phyloP scores from a whole-genome alignment of 2,329 filamentous ascomycete species.

The Fusarium sp. region DNA sequence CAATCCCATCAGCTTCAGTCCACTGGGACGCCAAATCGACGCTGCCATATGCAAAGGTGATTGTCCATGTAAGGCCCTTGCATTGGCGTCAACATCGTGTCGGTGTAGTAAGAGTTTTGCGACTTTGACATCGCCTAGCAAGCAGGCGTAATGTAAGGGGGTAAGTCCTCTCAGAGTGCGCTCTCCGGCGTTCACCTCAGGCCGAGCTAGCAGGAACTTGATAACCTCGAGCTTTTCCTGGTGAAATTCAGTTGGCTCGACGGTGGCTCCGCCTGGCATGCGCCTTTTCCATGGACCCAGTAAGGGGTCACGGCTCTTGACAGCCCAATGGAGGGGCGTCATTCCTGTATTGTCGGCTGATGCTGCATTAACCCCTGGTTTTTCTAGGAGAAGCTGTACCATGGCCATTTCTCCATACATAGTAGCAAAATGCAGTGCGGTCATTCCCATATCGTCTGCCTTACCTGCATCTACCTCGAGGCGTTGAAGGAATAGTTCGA shows the following conservation, averaged over 20 bases:
- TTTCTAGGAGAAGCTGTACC: slow-evolving; percentile 10
- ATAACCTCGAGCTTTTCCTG: slow-evolving; percentile 13
- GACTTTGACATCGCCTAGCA: slow-evolving; percentile 1
- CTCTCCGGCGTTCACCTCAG: neutral
- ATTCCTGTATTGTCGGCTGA: neutral
- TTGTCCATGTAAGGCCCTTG: neutral
- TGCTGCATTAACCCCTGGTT: neutral
- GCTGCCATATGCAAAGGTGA: slow-evolving; percentile 23
- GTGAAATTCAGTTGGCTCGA: neutral
- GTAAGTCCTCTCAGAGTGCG: neutral
- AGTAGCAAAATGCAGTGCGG: slow-evolving; percentile 2
- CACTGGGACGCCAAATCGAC: neutral
- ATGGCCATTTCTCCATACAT: neutral
- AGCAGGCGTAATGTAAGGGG: slow-evolving; percentile 13
- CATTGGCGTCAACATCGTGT: slow-evolving; percentile 6
- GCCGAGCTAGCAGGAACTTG: slow-evolving; percentile 4
- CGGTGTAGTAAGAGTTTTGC: slow-evolving; percentile 13
- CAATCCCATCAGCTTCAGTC: slow-evolving; percentile 1
- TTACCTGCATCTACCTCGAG: slow-evolving; percentile 6
- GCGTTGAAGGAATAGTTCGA: slow-evolving; percentile 5
- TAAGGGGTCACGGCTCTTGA: slow-evolving; percentile 3
- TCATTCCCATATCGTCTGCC: neutral
- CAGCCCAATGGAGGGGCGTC: slow-evolving; percentile 16
- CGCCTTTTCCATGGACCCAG: neutral
- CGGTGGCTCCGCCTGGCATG: no score